Evolutionary conservation across 2,329 filamentous ascomycete species (phyloP).

Genomic region (Huntiella bhutanensis): DNA sequence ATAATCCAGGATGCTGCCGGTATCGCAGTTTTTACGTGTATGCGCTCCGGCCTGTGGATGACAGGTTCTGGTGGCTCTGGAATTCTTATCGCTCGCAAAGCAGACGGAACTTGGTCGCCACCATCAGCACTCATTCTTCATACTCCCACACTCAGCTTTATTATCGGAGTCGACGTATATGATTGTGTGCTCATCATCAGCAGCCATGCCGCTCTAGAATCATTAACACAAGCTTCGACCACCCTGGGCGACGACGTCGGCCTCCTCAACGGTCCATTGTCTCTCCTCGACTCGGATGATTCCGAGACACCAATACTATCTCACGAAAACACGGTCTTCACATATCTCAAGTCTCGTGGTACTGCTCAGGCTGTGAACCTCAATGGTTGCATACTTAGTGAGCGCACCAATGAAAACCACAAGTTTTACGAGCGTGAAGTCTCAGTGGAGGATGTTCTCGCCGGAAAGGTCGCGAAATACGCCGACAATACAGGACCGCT

Average conservation of each 20-base stretch:
- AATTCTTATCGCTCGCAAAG: constrained; percentile 63
- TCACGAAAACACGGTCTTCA: constrained; percentile 32
- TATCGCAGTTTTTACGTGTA: constrained; percentile 84
- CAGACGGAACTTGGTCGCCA: constrained; percentile 78
- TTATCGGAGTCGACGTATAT: constrained; percentile 85
- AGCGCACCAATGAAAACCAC: constrained; percentile 40
- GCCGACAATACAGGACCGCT: constrained; percentile 39
- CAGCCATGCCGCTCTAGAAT: constrained; percentile 62
- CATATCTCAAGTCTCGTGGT: constrained; percentile 39
- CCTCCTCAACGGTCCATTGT: constrained; percentile 57
- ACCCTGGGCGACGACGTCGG: constrained; percentile 69
- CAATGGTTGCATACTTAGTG: constrained; percentile 36
- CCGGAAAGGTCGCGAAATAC: constrained; percentile 35
- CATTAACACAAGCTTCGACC: constrained; percentile 60
- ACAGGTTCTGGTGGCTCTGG: constrained; percentile 82
- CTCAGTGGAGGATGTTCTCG: constrained; percentile 36
- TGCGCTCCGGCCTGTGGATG: constrained; percentile 83
- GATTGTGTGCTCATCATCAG: constrained; percentile 91
- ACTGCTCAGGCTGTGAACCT: constrained; percentile 35
- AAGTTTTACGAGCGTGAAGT: constrained; percentile 34
- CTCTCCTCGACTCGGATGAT: constrained; percentile 31
- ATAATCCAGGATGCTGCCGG: constrained; percentile 82
- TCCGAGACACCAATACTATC: constrained; percentile 29
- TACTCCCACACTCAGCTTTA: constrained; percentile 72
- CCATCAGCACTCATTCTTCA: constrained; percentile 83